A percentile compares a stretch with the other conserved stretches of the same genome.
Conservation (phyloP, 768 basidiomycete genomes). For the Infundibulicybe gibba region DNA sequence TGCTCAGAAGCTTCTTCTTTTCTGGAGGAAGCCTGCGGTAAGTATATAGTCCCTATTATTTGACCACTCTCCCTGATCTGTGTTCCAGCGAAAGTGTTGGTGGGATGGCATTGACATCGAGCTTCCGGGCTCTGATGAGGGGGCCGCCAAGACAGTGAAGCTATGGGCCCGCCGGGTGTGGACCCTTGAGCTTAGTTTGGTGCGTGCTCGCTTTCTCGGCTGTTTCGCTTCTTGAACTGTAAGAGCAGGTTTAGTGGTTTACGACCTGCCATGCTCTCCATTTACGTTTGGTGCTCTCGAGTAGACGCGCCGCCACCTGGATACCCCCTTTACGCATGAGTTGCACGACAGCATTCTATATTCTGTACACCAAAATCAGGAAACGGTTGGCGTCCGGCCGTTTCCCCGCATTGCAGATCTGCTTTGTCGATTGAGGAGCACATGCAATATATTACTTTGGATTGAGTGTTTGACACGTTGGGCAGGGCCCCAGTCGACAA, state of each 20-base stretch:
- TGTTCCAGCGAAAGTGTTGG: slow-evolving; percentile 93
- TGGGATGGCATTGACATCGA: slow-evolving; percentile 98
- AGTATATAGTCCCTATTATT: slow-evolving; percentile 26
- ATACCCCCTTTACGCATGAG: slow-evolving; percentile 16
- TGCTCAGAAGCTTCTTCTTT: slow-evolving; percentile 92
- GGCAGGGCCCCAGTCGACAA: too few relatives aligned
- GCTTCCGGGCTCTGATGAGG: slow-evolving; percentile 53
- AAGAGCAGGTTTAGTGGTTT: slow-evolving; percentile 16
- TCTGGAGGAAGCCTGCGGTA: slow-evolving; percentile 99
- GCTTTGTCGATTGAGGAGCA: too few relatives aligned
- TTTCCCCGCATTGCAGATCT: background rate
- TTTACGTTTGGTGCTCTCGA: slow-evolving; percentile 5
- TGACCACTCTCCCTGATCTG: slow-evolving; percentile 6
- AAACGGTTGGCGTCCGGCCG: slow-evolving; percentile 11
- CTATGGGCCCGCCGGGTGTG: slow-evolving; percentile 97
- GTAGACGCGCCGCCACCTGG: slow-evolving; percentile 21
- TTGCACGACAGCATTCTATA: slow-evolving; percentile 5
- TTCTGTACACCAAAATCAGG: slow-evolving; percentile 4
- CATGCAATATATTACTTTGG: too few relatives aligned
- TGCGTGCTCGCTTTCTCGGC: slow-evolving; percentile 27
- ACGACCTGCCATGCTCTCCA: background rate
- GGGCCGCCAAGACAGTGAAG: slow-evolving; percentile 62
- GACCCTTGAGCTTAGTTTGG: slow-evolving; percentile 96
- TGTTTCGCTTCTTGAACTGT: background rate
- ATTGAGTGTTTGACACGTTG: too few relatives aligned